Conservation (phyloP, 331 rosid genomes). For the Malus hybrid region DNA sequence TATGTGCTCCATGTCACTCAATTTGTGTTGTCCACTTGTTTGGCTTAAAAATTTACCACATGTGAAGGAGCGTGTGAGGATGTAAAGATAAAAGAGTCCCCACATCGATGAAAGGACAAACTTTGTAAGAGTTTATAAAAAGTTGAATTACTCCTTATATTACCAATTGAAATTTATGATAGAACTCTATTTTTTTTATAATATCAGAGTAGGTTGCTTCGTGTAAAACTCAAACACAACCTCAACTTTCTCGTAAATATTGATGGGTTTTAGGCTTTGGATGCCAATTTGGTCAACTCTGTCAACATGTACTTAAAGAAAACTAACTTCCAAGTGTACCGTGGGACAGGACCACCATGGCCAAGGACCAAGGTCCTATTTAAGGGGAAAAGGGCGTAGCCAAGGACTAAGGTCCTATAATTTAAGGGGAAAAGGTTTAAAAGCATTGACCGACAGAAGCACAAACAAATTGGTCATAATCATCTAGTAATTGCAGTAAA, state of each 20-base stretch:
- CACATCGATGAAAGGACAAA: no score
- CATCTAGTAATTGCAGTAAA: no score
- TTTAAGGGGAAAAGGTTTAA: background rate
- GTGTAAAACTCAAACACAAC: no score
- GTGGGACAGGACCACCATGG: background rate
- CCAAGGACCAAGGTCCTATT: background rate
- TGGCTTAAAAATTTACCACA: no score
- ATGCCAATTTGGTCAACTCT: background rate
- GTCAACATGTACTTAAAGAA: background rate
- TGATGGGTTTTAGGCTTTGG: background rate
- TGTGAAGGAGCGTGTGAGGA: no score
- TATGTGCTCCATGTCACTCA: rapidly evolving
- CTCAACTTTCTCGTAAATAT: no score
- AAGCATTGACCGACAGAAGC: no score
- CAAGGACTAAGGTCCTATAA: background rate
- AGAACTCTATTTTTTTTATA: no score
- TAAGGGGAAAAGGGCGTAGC: background rate
- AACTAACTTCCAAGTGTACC: background rate
- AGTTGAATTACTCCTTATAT: rapidly evolving
- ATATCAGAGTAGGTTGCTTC: rapidly evolving
- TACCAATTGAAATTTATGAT: rapidly evolving
- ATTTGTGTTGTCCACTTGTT: no score
- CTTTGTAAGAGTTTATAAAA: no score
- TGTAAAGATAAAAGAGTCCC: no score
- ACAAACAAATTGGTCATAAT: no score